Conservation (phyloP, 352 stramenopile genomes). For the Pythium angustatum region DNA sequence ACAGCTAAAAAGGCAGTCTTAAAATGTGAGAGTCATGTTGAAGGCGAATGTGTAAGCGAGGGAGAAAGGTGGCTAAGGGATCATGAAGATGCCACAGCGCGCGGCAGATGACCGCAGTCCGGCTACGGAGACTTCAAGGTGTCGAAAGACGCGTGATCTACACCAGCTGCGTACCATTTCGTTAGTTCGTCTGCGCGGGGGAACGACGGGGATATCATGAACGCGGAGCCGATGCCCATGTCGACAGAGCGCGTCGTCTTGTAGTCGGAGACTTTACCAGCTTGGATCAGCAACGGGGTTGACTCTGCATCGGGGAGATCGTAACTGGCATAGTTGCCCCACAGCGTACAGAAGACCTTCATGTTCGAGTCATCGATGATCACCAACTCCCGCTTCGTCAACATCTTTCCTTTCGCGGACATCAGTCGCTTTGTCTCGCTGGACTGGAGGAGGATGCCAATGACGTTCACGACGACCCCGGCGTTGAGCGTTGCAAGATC, state of each 20-base stretch:
- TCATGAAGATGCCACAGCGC: too few species aligned
- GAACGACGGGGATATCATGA: neutral
- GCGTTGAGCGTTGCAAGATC: too few species aligned
- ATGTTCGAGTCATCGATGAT: neutral
- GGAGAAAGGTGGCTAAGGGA: too few species aligned
- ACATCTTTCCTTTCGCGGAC: neutral
- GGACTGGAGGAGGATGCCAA: neutral
- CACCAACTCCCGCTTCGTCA: neutral
- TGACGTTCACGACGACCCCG: slow-evolving; percentile 9
- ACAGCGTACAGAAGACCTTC: neutral
- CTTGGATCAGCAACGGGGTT: neutral
- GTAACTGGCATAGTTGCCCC: neutral
- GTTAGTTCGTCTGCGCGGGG: neutral
- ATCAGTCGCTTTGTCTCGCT: neutral
- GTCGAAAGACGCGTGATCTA: too few species aligned
- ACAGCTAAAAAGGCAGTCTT: too few species aligned
- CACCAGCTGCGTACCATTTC: neutral
- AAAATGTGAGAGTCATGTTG: too few species aligned
- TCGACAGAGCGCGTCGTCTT: neutral
- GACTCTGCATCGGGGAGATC: neutral
- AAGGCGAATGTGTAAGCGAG: too few species aligned
- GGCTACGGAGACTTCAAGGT: too few species aligned
- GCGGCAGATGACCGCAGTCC: too few species aligned
- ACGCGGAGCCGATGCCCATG: neutral
- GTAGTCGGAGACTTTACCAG: neutral